Evolutionary conservation across 768 basidiomycete species (phyloP).

Genomic region (Phlebiopsis gigantea): DNA sequence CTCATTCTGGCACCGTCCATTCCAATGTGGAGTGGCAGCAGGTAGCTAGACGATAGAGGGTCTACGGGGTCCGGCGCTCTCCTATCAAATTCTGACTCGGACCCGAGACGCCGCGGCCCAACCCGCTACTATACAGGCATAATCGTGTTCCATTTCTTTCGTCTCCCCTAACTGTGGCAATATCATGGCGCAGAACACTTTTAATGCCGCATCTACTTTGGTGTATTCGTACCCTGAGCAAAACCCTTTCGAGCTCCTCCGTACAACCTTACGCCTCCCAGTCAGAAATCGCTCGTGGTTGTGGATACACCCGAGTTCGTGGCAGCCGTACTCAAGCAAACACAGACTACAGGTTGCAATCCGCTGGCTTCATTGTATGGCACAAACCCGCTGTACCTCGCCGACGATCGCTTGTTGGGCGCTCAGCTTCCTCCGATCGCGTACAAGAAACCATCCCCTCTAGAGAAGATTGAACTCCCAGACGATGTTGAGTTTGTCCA

Average conservation of each 20-base stretch:
- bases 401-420: neutral
- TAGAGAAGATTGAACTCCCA: neutral
- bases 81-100: no score
- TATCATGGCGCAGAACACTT: no score
- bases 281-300: no score
- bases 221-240: slow-evolving; percentile 8
- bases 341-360: neutral
- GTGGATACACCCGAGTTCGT: neutral
- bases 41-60: no score
- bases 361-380: slow-evolving; percentile 2
- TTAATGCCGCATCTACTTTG: no score
- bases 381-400: neutral
- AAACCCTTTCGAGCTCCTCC: slow-evolving; percentile 2
- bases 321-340: neutral
- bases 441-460: slow-evolving; percentile 2
- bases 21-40: no score
- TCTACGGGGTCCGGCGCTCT: no score
- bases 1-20: no score
- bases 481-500: neutral
- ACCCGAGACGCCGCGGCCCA: no score
- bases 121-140: no score
- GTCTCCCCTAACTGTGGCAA: no score
- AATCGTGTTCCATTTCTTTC: no score
- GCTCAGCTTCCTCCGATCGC: neutral
- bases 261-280: neutral